Base-by-base conservation (phyloP, 345 rosid species). In the Citrus cavaleriei region DNA sequence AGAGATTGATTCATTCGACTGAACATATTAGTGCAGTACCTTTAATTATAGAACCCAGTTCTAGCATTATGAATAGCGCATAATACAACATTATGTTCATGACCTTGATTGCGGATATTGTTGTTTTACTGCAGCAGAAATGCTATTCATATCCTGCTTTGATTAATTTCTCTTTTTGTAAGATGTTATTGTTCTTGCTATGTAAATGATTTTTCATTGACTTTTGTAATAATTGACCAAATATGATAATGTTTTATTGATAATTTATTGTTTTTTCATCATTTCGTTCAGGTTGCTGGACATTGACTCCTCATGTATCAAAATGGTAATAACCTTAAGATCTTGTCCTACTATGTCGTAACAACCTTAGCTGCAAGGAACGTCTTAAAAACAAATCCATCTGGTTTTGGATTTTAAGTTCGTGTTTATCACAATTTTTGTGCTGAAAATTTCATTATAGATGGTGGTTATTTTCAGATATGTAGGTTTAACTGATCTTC, bases 221-320 rank as follows among this genome's bases (percentile, higher is more conserved):
- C 59, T 27, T 66, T 7, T 25, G 25, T 70, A 24, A 55, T 24
- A 61, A 34, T 51, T 42, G 51, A 63, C 60, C 63, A 57, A 69
- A 16, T 66, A 27, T 42, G 34, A 72, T 57, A 49, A 61, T 64
- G 61, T 12, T 42, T 24, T 75, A n/a, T 49, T 35, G 34, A 75
- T 85, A 60, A 38, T 73, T 46, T 55, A 61, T 42, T 21, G 19
- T 4, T 10, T 72, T 69, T 79, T 58, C 71, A 3, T 77, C 30
- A 72, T 68, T 69, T 74, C 46, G 79, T 83, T 81, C 86, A 92
- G 97, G 83, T 85, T 92, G 97, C 81, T 92, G 97, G 97, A 78
- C 81, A 68, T 30, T 62, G 51, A 88, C 92, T 21, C 88, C 93
- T 7, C 92, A 38, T 42, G 84, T 90, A 69, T 58, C 75, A 10